Conservation (phyloP, 768 basidiomycete genomes). For the Hericium alpestre region DNA sequence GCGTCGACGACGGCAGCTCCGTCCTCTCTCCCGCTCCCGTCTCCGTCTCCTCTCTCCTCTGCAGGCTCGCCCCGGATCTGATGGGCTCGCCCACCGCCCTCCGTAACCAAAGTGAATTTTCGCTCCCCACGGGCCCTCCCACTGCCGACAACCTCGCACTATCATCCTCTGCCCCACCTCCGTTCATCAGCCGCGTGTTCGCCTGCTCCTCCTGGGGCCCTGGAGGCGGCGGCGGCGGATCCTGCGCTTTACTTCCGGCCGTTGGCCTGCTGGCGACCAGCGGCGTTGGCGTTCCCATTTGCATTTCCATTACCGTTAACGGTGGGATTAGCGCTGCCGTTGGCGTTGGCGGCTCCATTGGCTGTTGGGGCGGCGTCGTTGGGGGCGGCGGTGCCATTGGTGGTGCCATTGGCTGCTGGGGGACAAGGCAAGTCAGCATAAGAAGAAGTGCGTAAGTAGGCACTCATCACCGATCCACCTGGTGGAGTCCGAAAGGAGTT, state of each 20-base stretch:
- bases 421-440: conserved; percentile 7
- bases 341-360: not conserved
- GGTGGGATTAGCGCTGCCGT: not conserved
- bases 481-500: conserved; percentile 8
- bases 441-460: conserved; percentile 10
- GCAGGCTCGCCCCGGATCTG: not conserved
- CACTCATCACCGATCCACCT: conserved; percentile 16
- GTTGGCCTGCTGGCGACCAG: conserved; percentile 1
- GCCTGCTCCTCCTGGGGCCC: not conserved
- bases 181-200: not conserved
- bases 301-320: not conserved
- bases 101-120: not conserved
- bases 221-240: not conserved
- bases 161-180: not conserved
- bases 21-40: not conserved
- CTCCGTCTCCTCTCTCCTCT: not conserved
- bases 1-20: not conserved
- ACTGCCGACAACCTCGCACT: not conserved
- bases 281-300: conserved; percentile 1
- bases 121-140: not conserved
- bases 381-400: not conserved
- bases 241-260: conserved; percentile 2
- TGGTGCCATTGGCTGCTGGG: not conserved
- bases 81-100: not conserved
- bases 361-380: not conserved